Evolutionary conservation across 768 basidiomycete genomes (phyloP).

Genomic region (Mycena indigotica): DNA sequence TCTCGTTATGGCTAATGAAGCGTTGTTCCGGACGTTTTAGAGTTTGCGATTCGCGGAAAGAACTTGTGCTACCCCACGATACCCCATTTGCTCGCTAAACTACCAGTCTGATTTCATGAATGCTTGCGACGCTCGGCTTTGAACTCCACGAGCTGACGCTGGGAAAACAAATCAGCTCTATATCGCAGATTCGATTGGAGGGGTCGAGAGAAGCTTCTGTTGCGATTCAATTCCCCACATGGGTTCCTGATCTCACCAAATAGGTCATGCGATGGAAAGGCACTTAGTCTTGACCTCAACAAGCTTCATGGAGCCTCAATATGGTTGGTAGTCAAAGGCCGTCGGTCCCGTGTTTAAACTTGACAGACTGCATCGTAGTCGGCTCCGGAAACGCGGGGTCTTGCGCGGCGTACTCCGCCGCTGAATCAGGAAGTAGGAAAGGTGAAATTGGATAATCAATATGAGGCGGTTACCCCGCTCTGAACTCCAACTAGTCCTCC

Average conservation of each 20-base stretch:
- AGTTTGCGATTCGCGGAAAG: too few relatives aligned
- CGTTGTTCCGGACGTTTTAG: too few relatives aligned
- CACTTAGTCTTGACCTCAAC: neutral
- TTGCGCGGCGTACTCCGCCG: slow-evolving; percentile 63
- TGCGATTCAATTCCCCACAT: neutral
- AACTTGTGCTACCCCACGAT: too few relatives aligned
- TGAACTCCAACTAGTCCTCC: slow-evolving; percentile 49
- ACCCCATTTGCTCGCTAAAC: too few relatives aligned
- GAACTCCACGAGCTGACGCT: neutral
- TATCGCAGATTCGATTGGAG: neutral
- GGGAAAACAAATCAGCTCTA: neutral
- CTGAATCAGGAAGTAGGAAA: slow-evolving; percentile 58
- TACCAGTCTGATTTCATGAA: too few relatives aligned
- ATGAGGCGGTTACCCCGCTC: too few relatives aligned
- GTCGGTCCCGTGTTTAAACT: neutral
- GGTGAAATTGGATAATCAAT: too few relatives aligned
- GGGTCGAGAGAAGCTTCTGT: neutral
- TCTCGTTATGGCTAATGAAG: too few relatives aligned
- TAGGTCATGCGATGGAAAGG: neutral
- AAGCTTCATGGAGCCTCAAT: neutral
- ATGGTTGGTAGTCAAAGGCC: neutral
- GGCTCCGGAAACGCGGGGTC: slow-evolving; percentile 71
- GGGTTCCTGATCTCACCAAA: neutral
- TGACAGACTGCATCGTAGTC: slow-evolving; percentile 58
- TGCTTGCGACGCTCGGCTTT: neutral